Base-by-base conservation (phyloP, 805 yeast genomes). In the Saccharomycopsis schoenii region DNA sequence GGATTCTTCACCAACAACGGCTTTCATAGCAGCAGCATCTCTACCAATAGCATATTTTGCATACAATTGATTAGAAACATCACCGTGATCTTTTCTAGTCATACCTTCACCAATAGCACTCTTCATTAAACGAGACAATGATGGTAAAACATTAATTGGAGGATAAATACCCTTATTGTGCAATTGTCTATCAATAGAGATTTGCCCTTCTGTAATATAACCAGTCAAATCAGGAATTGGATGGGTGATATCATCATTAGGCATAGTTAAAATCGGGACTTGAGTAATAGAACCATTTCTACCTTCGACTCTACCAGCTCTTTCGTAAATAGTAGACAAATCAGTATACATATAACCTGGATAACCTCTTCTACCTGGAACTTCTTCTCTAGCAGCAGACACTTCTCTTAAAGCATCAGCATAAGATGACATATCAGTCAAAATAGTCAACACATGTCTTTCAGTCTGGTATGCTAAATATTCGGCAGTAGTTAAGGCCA, bases 321-420 rank as follows among this genome's bases (percentile, higher is more conserved):
- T 89, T 80, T 94, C 99, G 76, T 94, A 94, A 71, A 94, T 91
- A 58, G 98, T 94, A 58, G 98, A 89, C 81, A 94, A 89, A 86
- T 94, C 99, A 56, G 99, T 94, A 80, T 94, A 94, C 99, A 94
- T 94, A 77, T 94, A 94, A 88, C 99, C 99, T 66, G 99, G 99
- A 77, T 94, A 94, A 82, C 99, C 99, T 86, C 99, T 91, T 84
- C 99, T 91, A 82, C 99, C 99, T 73, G 99, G 99, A 56, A 94
- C 99, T 79, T 96, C 99, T 78, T 94, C 99, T 82, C 99, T 91
- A 57, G 99, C 99, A 64, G 99, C 99, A 66, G 97, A 91, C 58
- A 94, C 99, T 80, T 94, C 99, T 86, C 99, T 92, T 73, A 94
- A 80, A 50, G 99, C 99, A 75, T 94, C 99, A 50, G 99, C 99